These are phyloP conservation scores for Medicago arabica DNA, from an alignment of 306 rosid species.

Conservation along the genomic window DNA sequence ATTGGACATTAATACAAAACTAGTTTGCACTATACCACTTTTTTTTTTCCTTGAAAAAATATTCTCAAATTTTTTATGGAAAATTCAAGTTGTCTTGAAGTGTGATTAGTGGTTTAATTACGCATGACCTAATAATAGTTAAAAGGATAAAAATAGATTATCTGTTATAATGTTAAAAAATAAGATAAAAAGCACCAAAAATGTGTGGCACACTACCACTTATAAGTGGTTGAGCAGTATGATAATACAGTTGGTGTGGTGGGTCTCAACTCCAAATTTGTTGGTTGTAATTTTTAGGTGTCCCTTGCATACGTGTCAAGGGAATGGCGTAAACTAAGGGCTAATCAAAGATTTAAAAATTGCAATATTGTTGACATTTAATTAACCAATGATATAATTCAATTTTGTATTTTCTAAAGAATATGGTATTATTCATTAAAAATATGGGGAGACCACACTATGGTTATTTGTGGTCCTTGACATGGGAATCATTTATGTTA, in stretches of 20 bases:
- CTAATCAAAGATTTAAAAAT: neutral
- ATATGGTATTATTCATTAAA: slow-evolving; percentile 24
- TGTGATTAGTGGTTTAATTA: slow-evolving; percentile 25
- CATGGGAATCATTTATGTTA: slow-evolving; percentile 16
- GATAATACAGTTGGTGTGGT: slow-evolving; percentile 43
- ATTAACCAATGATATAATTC: slow-evolving; percentile 9
- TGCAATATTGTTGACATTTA: slow-evolving; percentile 25
- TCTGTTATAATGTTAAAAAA: neutral
- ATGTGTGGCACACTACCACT: slow-evolving; percentile 42
- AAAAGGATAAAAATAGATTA: slow-evolving; percentile 5
- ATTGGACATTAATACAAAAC: too few relatives aligned
- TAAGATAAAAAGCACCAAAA: neutral
- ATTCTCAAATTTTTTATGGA: too few relatives aligned
- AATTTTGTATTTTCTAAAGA: neutral
- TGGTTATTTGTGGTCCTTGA: slow-evolving; percentile 44
- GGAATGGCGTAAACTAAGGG: slow-evolving; percentile 19
- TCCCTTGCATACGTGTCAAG: slow-evolving; percentile 23
- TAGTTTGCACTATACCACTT: too few relatives aligned
- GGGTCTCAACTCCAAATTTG: slow-evolving; percentile 46
- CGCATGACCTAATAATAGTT: slow-evolving; percentile 36
- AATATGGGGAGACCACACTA: slow-evolving; percentile 34
- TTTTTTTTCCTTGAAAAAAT: too few relatives aligned
- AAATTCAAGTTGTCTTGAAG: slow-evolving; percentile 7
- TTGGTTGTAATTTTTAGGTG: slow-evolving; percentile 36
- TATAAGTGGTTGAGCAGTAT: slow-evolving; percentile 27